A percentile compares a stretch with the other conserved stretches of the same genome.
These are phyloP conservation scores for Dunaliella sp. DNA, from an alignment of 139 green algal species.

Conservation along the genomic window DNA sequence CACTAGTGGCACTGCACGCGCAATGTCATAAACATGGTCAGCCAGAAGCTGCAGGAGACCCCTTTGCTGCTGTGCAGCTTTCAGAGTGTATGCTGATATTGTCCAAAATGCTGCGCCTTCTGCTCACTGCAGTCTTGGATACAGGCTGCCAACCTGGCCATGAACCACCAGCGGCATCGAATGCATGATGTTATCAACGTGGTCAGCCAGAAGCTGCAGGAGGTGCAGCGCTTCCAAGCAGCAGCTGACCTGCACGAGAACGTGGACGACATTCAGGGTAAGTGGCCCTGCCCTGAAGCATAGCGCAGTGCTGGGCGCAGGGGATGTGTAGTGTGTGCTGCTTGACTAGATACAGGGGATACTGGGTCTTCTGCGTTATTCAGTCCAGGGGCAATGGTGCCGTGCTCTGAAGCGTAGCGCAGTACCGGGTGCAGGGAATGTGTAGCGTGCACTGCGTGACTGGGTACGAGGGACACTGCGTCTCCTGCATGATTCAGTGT, in stretches of 20 bases:
- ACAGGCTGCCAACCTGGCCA: conserved; percentile 64
- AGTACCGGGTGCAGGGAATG: no score
- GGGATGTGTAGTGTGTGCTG: not conserved
- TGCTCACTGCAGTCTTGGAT: conserved; percentile 42
- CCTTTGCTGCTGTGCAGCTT: not conserved
- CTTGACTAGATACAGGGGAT: not conserved
- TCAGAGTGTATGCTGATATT: no score
- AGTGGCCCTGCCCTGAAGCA: no score
- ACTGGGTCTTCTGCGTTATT: no score
- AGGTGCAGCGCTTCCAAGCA: conserved; percentile 51
- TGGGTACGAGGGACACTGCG: no score
- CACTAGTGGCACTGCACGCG: conserved; percentile 57
- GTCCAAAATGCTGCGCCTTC: no score
- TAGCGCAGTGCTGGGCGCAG: not conserved
- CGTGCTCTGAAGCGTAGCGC: no score
- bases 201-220: conserved; percentile 54
- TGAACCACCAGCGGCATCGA: conserved; percentile 61
- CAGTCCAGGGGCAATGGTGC: no score
- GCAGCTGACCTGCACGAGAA: conserved; percentile 65
- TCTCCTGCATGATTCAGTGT: no score
- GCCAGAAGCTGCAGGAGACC: conserved; percentile 50
- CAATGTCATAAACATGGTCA: conserved; percentile 62
- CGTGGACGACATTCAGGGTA: conserved; percentile 56
- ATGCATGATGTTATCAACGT: conserved; percentile 59
- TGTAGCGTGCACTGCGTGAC: no score